A percentile compares a stretch with the other conserved stretches of the same genome.
Evolutionary conservation across 2,329 filamentous ascomycete genomes (phyloP).

Genomic region (Arachnopeziza araneosa): DNA sequence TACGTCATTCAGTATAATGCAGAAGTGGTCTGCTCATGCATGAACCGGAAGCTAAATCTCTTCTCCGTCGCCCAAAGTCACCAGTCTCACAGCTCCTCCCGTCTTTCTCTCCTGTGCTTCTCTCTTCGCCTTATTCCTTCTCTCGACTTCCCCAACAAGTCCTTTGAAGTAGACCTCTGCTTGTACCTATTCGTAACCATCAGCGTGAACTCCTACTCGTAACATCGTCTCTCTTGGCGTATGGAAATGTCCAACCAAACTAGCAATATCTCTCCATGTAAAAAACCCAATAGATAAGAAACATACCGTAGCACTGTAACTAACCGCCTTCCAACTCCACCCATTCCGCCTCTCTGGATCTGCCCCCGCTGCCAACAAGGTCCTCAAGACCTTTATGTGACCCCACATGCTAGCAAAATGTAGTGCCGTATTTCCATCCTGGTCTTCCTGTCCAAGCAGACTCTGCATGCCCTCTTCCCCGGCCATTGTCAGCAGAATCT

Average conservation of each 20-base stretch:
- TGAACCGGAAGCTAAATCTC: neutral
- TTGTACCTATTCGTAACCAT: constrained; percentile 36
- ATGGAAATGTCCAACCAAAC: neutral
- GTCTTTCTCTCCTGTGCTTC: constrained; percentile 29
- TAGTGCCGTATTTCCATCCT: constrained; percentile 76
- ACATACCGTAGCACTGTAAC: constrained; percentile 44
- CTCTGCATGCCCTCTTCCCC: neutral
- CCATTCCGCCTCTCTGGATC: constrained; percentile 67
- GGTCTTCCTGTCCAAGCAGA: constrained; percentile 50
- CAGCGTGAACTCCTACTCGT: neutral
- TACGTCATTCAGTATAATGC: neutral
- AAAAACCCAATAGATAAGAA: neutral
- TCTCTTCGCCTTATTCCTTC: constrained; percentile 42
- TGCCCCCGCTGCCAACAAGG: constrained; percentile 72
- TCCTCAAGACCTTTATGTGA: constrained; percentile 69
- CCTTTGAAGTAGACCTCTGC: constrained; percentile 81
- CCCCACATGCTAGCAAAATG: constrained; percentile 83
- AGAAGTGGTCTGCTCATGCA: neutral
- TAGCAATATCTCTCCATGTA: neutral
- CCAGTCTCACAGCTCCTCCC: constrained; percentile 9
- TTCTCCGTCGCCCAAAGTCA: neutral
- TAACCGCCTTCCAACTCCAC: constrained; percentile 77
- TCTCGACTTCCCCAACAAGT: constrained; percentile 66
- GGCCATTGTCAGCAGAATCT: constrained; percentile 57
- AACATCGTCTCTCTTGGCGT: neutral